Evolutionary conservation across 169 alveolate genomes (phyloP), one percentile per base, ranked within the genome.

Genomic region (Plasmodium yoelii): DNA sequence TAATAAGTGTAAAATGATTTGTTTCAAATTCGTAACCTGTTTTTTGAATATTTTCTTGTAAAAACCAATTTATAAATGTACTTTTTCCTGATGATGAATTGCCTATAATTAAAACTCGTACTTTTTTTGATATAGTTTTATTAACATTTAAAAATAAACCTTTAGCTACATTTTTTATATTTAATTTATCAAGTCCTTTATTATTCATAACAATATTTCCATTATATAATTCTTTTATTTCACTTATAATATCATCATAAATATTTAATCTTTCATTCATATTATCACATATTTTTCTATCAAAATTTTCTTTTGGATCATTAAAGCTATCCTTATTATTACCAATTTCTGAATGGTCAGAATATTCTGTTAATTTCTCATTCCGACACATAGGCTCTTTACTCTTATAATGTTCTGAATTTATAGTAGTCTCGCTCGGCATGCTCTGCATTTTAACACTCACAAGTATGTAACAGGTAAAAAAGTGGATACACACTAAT

Each of bases 61-160:
- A 86, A 59, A 93, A 87, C 96, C 97, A 94, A 63, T 94, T 94
- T 19, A 94, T 93, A 53, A 94, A 77, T 19, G 97, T 94, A 13
- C 95, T 92, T 56, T 94, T 94, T 5, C 97, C 97, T 34, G 97
- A 94, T 13, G 97, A 94, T 8, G 93, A 93, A 72, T 94, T 94
- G 1, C 97, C 97, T 51, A 94, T 77, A 5, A 94, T 88, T 95
- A 94, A 73, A 0, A 94, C 96, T 1, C 88, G 73, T 0, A 75
- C 88, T 22, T 75, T 75, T 47, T 75, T 75, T 6, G 88, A 75
- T n/a, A 74, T 44, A 5, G 73, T 74, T 22, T 60, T 74, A 60
- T 74, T 74, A 18, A 73, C 60, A 22, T 51, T 57, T n/a, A 73
- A 15, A 15, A 73, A 59, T 15, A 72, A 72, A 12, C 68, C 84